Evolutionary conservation across 306 rosid species (phyloP).

Genomic region (Malus fusca): DNA sequence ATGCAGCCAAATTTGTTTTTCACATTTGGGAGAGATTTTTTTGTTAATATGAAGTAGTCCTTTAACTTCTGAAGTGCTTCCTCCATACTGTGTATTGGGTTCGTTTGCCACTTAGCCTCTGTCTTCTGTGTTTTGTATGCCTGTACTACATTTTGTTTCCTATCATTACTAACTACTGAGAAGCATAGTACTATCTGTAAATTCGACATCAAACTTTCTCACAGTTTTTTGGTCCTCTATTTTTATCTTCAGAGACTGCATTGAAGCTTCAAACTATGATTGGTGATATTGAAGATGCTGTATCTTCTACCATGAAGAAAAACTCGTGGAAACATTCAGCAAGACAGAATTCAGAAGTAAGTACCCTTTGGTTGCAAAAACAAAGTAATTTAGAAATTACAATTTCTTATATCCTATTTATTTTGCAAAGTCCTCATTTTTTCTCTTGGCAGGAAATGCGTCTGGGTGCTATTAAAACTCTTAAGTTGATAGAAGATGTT

Average conservation of each 20-base stretch:
- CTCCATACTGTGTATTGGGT: background rate
- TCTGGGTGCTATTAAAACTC: conserved; percentile 54
- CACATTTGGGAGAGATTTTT: background rate
- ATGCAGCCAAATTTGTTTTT: background rate
- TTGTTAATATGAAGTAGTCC: background rate
- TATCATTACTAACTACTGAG: background rate
- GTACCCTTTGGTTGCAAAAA: conserved; percentile 18
- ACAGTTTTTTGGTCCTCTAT: conserved; percentile 1
- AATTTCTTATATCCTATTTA: background rate
- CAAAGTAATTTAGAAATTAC: background rate
- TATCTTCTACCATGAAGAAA: conserved; percentile 59
- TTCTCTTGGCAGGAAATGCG: conserved; percentile 56
- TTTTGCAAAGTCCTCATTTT: background rate
- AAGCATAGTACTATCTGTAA: background rate
- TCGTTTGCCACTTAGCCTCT: background rate
- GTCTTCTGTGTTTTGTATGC: background rate
- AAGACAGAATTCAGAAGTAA: conserved; percentile 60
- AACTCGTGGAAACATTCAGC: conserved; percentile 53
- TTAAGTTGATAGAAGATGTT: conserved; percentile 54
- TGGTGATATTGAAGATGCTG: conserved; percentile 93
- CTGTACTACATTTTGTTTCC: background rate
- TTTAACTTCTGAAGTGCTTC: background rate
- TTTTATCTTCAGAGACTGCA: conserved; percentile 66
- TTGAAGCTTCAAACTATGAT: conserved; percentile 79
- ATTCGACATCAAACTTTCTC: background rate